Evolutionary conservation across 2,329 filamentous ascomycete species (phyloP).

Genomic region (Sarocladiaceae sp.): DNA sequence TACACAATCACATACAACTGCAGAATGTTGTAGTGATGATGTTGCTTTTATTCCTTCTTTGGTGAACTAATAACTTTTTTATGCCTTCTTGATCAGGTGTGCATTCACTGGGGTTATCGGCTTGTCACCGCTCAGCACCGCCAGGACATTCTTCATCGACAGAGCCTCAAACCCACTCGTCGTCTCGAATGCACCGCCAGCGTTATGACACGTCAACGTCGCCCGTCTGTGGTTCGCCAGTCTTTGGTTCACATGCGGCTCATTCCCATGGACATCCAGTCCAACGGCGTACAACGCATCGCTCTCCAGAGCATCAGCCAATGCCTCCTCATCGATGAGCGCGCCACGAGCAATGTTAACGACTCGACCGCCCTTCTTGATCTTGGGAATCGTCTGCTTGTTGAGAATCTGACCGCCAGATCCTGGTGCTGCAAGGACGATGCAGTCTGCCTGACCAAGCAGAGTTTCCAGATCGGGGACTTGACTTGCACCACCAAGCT

Average conservation of each 20-base stretch:
- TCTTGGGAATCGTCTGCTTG: constrained; percentile 34
- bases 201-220: constrained; percentile 49
- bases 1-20: no score
- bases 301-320: constrained; percentile 15
- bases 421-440: constrained; percentile 45
- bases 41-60: background rate
- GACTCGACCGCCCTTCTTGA: constrained; percentile 47
- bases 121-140: constrained; percentile 38
- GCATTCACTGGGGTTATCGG: constrained; percentile 50
- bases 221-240: constrained; percentile 27
- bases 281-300: constrained; percentile 13
- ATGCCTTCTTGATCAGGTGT: constrained; percentile 35
- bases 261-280: constrained; percentile 13
- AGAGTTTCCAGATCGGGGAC: constrained; percentile 40
- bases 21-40: no score
- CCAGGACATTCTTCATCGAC: constrained; percentile 49
- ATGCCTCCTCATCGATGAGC: constrained; percentile 14
- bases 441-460: constrained; percentile 41
- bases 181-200: constrained; percentile 50
- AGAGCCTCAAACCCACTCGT: constrained; percentile 49
- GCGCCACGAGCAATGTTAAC: constrained; percentile 40
- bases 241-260: constrained; percentile 34
- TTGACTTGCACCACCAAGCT: constrained; percentile 39
- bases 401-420: constrained; percentile 39
- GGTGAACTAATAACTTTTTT: background rate